Percentiles rank a stretch among this genome's conserved stretches.
These are phyloP conservation scores for Eustoma russellianum DNA, from an alignment of 257 asterid species.

Conservation along the genomic window DNA sequence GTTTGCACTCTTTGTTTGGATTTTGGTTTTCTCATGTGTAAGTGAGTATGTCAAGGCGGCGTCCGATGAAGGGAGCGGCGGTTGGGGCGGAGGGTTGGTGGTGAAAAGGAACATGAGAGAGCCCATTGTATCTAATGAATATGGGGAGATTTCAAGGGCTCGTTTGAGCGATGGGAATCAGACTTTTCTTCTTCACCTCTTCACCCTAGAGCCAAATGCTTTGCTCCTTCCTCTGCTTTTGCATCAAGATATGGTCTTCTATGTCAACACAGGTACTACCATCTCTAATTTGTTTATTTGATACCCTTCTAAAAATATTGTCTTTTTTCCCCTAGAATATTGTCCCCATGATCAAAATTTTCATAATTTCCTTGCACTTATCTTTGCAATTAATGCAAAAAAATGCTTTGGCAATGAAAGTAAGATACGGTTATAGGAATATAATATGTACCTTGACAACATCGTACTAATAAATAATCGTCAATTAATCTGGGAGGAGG, in stretches of 20 bases:
- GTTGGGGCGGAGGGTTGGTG: slow-evolving; percentile 18
- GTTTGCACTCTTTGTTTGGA: background rate
- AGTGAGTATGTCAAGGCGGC: background rate
- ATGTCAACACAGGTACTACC: slow-evolving; percentile 64
- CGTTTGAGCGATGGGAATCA: slow-evolving; percentile 28
- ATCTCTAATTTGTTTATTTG: no score
- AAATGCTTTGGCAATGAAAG: no score
- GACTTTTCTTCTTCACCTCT: slow-evolving; percentile 54
- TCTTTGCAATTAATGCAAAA: no score
- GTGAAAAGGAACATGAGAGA: slow-evolving; percentile 36
- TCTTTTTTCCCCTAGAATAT: no score
- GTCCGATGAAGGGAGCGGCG: slow-evolving; percentile 8
- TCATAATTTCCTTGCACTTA: no score
- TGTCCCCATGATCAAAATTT: no score
- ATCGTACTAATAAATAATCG: no score
- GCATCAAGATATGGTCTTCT: slow-evolving; percentile 74
- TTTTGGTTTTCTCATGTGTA: background rate
- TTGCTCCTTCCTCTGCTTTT: slow-evolving; percentile 66
- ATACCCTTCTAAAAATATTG: no score
- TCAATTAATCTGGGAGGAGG: no score
- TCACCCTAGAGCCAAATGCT: slow-evolving; percentile 78
- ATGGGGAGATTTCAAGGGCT: slow-evolving; percentile 56
- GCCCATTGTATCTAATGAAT: slow-evolving; percentile 34
- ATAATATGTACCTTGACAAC: no score
- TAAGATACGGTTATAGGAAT: no score